phyloP scores from a whole-genome alignment of 129 eudicot genomes.

The Saposhnikovia divaricata region DNA sequence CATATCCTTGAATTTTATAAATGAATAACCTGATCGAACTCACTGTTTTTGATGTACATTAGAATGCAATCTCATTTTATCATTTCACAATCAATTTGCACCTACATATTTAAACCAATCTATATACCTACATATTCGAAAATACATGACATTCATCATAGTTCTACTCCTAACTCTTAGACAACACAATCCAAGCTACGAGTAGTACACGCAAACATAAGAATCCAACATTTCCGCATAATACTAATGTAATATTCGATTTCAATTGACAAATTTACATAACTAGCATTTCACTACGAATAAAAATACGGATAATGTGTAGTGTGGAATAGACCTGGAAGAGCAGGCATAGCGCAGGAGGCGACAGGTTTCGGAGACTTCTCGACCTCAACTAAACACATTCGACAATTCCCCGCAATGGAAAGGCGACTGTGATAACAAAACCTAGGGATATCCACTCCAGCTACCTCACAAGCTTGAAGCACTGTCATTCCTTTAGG shows the following conservation, averaged over 20 bases:
- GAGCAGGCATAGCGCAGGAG: conserved; percentile 99
- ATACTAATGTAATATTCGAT: too few relatives aligned
- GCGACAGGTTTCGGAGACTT: conserved; percentile 97
- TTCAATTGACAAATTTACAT: too few relatives aligned
- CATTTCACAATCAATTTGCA: background rate
- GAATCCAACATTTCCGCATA: background rate
- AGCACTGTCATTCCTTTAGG: conserved; percentile 93
- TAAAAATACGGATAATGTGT: too few relatives aligned
- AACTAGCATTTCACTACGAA: background rate
- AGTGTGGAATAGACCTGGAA: conserved; percentile 36
- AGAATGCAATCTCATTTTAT: background rate
- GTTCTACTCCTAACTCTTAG: too few relatives aligned
- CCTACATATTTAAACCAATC: too few relatives aligned
- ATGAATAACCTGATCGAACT: background rate
- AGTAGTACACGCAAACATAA: background rate
- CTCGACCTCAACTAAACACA: conserved; percentile 94
- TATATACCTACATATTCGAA: too few relatives aligned
- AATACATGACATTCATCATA: too few relatives aligned
- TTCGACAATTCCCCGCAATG: conserved; percentile 92
- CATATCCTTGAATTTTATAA: background rate
- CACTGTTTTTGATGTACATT: background rate
- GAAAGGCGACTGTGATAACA: conserved; percentile 82
- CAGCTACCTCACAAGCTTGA: conserved; percentile 93
- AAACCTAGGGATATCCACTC: conserved; percentile 84
- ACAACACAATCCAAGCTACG: background rate